Evolutionary conservation across 2,329 filamentous ascomycete genomes (phyloP), one percentile per base, ranked within the genome.

Genomic region (Ophiostoma sp.): DNA sequence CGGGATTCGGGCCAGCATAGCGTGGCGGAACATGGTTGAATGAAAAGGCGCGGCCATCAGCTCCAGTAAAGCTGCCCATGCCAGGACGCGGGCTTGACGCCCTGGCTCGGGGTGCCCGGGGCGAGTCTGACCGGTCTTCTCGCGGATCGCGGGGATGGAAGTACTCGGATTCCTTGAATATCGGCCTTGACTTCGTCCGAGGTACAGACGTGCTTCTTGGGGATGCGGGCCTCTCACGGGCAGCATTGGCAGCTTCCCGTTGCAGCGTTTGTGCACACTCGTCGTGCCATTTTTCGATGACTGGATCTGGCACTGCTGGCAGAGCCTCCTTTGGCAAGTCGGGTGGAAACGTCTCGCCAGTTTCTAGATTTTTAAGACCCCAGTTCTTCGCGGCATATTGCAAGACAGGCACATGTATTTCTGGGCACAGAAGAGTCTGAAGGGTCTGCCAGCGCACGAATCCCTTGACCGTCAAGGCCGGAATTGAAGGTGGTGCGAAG

Each of bases 371-470:
- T 70, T 84, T 85, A 69, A 98, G 83, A 47, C 87, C 83, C 85
- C 93, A 97, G 71, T 90, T 83, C 70, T 84, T 84, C 3, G 96
- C 90, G 0, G 93, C 92, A 74, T 86, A 88, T 74, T 95, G 92
- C 38, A 99, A 78, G 74, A 93, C 94, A 0, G 87, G 87, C 0
- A 93, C 90, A 79, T 98, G 93, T 74, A 96, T 91, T 73, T 95
- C 89, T 0, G 95, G 95, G 1, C 89, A 91, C 1, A 98, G 84
- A 47, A 98, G 81, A 36, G 97, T 84, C 79, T 98, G 92, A 68
- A 98, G 90, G 0, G 91, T 92, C 80, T 97, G 90, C 94, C 94
- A 99, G 76, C 92, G 88, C 60, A 94, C 91, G 77, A 96, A 99
- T 55, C 95, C 95, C 74, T 87, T 86, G 0, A 85, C 82, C 47